Evolutionary conservation across 2,329 filamentous ascomycete genomes (phyloP), one percentile per base, ranked within the genome.

Genomic region (Aaosphaeria pasadenensis): DNA sequence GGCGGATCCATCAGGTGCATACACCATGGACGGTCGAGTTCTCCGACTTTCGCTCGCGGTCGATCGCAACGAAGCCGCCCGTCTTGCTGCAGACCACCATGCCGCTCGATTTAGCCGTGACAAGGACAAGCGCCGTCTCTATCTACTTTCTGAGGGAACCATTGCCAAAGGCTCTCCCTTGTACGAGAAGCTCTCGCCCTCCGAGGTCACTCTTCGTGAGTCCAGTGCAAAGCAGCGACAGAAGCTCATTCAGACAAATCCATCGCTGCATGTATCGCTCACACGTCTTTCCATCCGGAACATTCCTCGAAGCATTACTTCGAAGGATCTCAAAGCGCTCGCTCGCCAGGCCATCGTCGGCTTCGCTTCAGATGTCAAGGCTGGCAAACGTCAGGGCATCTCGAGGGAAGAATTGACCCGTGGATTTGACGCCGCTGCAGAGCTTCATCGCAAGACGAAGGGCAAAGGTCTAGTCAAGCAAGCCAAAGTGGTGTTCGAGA

Each of bases 401-500:
- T 94, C 89, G n/a, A 91, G 88, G 64, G 94, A 99, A 62, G 95
- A 99, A 69, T 80, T 89, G 45, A 76, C 82, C 11, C 85, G 94
- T 38, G 91, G 89, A 44, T 87, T 88, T 7, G 85, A 88, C 31
- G 85, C 88, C 43, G 91, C 91, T 77, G 88, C 89, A 3, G 94
- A 99, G 64, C 83, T 82, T 43, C 78, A 85, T 53, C 84, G 94
- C 47, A 95, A 88, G 67, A 75, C 82, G 56, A 90, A 92, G 70
- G 88, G 89, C 46, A 94, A 92, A 66, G 90, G 86, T 61, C 80
- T 99, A 43, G 90, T 99, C 39, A 87, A 84, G 60, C 94, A 99
- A 73, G 88, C 92, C 47, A 99, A 96, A 77, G 83, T 99, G 46
- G 88, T 97, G 35, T 97, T 94, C 63, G 94, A 99, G 74, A 88